Evolutionary conservation across 176 grass and related monocot species (phyloP), one percentile per base, ranked within the genome.

Genomic region (Aegilops bicornis): DNA sequence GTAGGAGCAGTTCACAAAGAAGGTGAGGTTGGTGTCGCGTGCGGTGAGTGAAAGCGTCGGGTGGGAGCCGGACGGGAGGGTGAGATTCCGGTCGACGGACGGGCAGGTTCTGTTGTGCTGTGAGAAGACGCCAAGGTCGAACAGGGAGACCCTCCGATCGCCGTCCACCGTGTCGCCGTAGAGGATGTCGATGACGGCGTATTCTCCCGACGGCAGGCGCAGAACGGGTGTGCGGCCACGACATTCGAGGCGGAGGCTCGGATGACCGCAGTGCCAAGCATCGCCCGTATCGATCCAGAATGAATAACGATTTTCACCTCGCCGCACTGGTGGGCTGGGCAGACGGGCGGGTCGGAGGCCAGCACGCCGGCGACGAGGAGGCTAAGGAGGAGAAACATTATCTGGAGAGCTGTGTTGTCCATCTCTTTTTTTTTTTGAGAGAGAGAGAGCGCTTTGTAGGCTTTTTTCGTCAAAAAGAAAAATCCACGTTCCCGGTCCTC

Each of bases 251-350:
- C 83, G 83, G 3, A 89, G 69, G 70, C 35, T 77, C 25, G 60
- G 70, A 83, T 89, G 86, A 35, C 88, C 83, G 50, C 83, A 89
- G 36, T 81, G 27, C 32, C 9, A 23, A 29, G 8, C 3, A 65
- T 15, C 13, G 33, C 43, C 82, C 33, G 47, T 71, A 64, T 82
- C 83, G 29, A 83, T 31, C 84, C 88, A 90, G 79, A 90, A 90
- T 4, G 88, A 79, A 79, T 83, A 90, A n/a, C 73, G 72, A 86
- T 82, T 52, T 78, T 84, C 20, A 90, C 79, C 52, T 39, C 30
- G 72, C 88, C 88, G 83, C 88, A 90, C 25, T 63, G 78, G 83
- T 86, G 70, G 79, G 42, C 8, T 2, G 37, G 37, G 37, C 37
- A 40, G 8, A 40, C 37, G 8, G 37, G 37, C 37, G 8, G 9